Evolutionary conservation across 2,329 filamentous ascomycete genomes (phyloP), one percentile per base, ranked within the genome.

Genomic region (Xylaria sp.): DNA sequence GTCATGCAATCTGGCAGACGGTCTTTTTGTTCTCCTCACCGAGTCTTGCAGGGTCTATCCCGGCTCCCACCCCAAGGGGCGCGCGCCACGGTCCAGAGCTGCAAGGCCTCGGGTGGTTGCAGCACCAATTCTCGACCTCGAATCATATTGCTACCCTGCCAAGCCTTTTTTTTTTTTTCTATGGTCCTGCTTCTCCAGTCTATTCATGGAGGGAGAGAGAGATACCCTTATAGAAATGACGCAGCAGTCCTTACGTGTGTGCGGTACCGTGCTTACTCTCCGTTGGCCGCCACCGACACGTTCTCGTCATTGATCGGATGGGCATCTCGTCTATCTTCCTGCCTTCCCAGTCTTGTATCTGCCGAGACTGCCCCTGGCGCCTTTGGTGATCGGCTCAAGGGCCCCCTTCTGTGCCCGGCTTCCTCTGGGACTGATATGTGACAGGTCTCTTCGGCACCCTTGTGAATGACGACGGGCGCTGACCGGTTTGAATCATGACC

Each of bases 1-100:
- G 11, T 34, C 55, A 60, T 61, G 58, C 58, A 59, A 61, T 59
- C 55, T 61, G 58, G 58, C 58, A 61, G 58, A 54, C 58, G 26
- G 50, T 20, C 4, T 39, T 42, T 37, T 43, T 60, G 39, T 49
- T 60, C 50, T 39, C n/a, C 46, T 44, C 58, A 56, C 56, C 56
- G 52, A 61, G 58, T 48, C 45, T 56, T 41, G 46, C 52, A 57
- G 50, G 50, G 55, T 53, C 58, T n/a, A 61, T 59, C 58, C 55
- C 39, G 46, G 48, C 43, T 46, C 24, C 56, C 43, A 43, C 24
- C 56, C 58, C 58, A 61, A 55, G 58, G 56, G n/a, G n/a, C n/a
- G n/a, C n/a, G 52, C 58, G 45, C 54, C 53, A 48, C 44, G 55
- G 50, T 52, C 58, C 52, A 56, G 54, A 56, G 48, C 58, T 48